These are phyloP conservation scores for Sequoia sempervirens DNA, from an alignment of 75 land plant genomes.

Conservation along the genomic window DNA sequence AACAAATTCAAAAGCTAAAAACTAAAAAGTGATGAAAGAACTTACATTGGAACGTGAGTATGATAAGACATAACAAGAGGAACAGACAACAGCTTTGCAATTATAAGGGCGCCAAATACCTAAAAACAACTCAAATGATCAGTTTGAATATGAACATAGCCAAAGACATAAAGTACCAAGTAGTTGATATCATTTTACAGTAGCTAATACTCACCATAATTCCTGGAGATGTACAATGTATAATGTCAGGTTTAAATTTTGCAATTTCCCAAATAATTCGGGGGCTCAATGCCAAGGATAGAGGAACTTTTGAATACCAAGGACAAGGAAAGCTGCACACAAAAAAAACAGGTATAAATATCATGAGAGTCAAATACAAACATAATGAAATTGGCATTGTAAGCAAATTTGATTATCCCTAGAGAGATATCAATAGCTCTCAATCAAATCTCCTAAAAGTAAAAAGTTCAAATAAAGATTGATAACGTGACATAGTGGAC, in stretches of 20 bases:
- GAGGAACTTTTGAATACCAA: conserved; percentile 82
- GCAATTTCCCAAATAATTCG: conserved; percentile 90
- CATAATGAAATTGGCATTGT: background rate
- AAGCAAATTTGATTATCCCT: background rate
- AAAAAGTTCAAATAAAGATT: background rate
- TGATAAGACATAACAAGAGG: conserved; percentile 99
- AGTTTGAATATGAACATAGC: background rate
- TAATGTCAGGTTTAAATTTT: conserved; percentile 93
- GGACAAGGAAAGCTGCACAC: conserved; percentile 86
- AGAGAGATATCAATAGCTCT: background rate
- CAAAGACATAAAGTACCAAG: background rate
- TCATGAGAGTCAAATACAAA: background rate
- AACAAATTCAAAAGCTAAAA: too few relatives aligned
- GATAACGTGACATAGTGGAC: background rate
- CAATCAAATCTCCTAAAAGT: too few relatives aligned
- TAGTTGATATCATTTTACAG: background rate
- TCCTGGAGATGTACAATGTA: conserved; percentile 99
- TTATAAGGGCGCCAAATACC: conserved; percentile 95
- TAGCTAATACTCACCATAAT: conserved; percentile 64
- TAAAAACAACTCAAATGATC: conserved; percentile 16
- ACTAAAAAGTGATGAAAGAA: conserved; percentile 8
- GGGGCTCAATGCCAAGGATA: conserved; percentile 94
- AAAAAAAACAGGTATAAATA: conserved; percentile 9
- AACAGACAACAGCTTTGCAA: conserved; percentile 81
- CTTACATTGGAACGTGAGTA: conserved; percentile 98